Conservation (phyloP, 176 grass and related monocot species). For the Eleusine coracana region DNA sequence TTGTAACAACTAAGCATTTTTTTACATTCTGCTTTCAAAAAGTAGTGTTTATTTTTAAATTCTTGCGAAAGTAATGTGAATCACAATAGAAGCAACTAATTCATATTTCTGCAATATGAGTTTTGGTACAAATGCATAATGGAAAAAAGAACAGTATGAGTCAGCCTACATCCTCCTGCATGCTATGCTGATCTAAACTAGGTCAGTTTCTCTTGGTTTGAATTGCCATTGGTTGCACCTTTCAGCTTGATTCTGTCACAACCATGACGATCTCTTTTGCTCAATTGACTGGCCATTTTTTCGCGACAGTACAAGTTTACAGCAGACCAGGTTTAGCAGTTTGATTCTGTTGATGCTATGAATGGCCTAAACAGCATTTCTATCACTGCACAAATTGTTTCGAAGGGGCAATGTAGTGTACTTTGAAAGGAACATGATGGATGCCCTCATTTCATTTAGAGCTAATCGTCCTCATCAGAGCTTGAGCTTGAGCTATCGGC, state of each 20-base stretch:
- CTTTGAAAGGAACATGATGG: background rate
- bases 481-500: conserved; percentile 57
- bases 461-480: conserved; percentile 41
- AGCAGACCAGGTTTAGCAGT: background rate
- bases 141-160: background rate
- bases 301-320: background rate
- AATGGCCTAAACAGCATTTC: conserved; percentile 1
- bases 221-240: background rate
- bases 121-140: conserved; percentile 30
- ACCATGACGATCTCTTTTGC: background rate
- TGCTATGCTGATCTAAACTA: conserved; percentile 34
- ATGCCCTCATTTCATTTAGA: conserved; percentile 24
- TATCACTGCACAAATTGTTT: conserved; percentile 2
- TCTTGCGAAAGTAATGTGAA: background rate
- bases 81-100: background rate
- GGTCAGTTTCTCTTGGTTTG: conserved; percentile 10
- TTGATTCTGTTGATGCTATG: conserved; percentile 1
- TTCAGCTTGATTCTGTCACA: background rate
- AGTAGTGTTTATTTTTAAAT: no score
- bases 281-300: background rate
- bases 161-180: conserved; percentile 31
- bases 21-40: background rate
- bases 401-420: background rate
- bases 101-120: conserved; percentile 8
- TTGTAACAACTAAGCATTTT: background rate